Evolutionary conservation across 2,329 filamentous ascomycete species (phyloP).

Genomic region (Escovopsis weberi): DNA sequence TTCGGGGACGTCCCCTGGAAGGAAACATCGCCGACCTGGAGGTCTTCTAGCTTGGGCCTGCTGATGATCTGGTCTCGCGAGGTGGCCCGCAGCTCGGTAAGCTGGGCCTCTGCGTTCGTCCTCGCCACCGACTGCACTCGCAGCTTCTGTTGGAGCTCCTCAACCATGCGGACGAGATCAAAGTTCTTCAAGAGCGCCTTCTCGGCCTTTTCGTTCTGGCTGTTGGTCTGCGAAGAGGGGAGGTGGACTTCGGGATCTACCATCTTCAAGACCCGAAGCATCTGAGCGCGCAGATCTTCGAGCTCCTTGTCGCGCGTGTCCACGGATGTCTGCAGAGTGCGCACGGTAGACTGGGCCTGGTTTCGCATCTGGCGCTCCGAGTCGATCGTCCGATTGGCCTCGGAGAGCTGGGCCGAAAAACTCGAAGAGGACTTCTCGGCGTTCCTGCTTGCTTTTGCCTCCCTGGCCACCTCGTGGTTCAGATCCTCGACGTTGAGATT

Average conservation of each 20-base stretch:
- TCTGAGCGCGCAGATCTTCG: conserved; percentile 61
- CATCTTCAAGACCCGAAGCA: conserved; percentile 70
- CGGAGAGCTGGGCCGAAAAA: conserved; percentile 68
- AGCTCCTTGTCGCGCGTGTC: conserved; percentile 73
- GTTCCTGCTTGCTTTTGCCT: conserved; percentile 78
- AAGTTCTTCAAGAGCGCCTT: conserved; percentile 61
- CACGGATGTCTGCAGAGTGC: conserved; percentile 63
- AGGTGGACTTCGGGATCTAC: conserved; percentile 64
- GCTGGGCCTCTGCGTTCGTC: conserved; percentile 66
- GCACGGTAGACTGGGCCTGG: conserved; percentile 75
- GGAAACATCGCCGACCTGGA: conserved; percentile 68
- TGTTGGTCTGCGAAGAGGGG: conserved; percentile 41
- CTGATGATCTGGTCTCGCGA: conserved; percentile 57
- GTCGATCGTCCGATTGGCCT: conserved; percentile 78
- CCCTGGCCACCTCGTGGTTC: conserved; percentile 78
- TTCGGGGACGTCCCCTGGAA: conserved; percentile 62
- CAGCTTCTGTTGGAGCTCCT: conserved; percentile 77
- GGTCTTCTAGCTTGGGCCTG: conserved; percentile 70
- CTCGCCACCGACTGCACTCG: conserved; percentile 71
- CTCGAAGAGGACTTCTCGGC: conserved; percentile 80
- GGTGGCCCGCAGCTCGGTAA: conserved; percentile 56
- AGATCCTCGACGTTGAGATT: conserved; percentile 79
- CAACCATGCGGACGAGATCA: conserved; percentile 72
- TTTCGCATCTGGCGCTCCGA: conserved; percentile 74
- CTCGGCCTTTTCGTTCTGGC: conserved; percentile 48